Percentiles rank a stretch among this genome's conserved stretches.
Evolutionary conservation across 257 asterid species (phyloP).

Genomic region (Salvia splendens): DNA sequence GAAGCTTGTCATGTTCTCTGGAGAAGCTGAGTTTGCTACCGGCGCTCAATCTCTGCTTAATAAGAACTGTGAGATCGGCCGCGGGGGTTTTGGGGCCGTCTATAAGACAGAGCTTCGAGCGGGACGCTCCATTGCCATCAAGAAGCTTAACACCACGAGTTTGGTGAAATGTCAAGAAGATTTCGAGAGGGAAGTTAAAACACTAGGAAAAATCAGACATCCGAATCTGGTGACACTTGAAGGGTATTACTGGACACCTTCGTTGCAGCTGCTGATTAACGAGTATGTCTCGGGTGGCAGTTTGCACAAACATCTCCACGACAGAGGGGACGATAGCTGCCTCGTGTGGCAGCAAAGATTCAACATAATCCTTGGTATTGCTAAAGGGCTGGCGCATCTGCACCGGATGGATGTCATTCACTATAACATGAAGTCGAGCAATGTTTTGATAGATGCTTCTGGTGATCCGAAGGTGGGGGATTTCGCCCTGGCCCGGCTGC

Average conservation of each 20-base stretch:
- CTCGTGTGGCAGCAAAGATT: slow-evolving; percentile 75
- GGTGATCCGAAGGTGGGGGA: slow-evolving; percentile 77
- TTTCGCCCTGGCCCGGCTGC: slow-evolving; percentile 67
- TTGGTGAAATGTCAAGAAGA: slow-evolving; percentile 74
- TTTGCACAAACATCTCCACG: slow-evolving; percentile 67
- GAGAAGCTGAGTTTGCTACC: slow-evolving; percentile 63
- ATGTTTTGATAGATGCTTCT: slow-evolving; percentile 49
- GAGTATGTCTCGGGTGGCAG: slow-evolving; percentile 60
- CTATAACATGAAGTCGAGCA: slow-evolving; percentile 71
- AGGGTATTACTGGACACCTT: slow-evolving; percentile 86
- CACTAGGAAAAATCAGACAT: slow-evolving; percentile 60
- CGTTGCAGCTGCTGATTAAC: slow-evolving; percentile 69
- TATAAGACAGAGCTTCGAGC: slow-evolving; percentile 59
- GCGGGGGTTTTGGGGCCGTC: slow-evolving; percentile 86
- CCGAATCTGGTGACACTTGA: slow-evolving; percentile 62
- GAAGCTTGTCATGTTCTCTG: slow-evolving; percentile 86
- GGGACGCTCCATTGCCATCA: slow-evolving; percentile 70
- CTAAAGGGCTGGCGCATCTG: slow-evolving; percentile 70
- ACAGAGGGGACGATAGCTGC: slow-evolving; percentile 32
- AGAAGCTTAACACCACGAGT: slow-evolving; percentile 74
- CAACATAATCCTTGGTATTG: slow-evolving; percentile 58
- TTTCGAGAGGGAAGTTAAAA: slow-evolving; percentile 70
- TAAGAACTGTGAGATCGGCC: slow-evolving; percentile 76
- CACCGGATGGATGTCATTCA: slow-evolving; percentile 64
- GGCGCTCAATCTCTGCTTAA: slow-evolving; percentile 77